phyloP scores from a whole-genome alignment of 768 basidiomycete genomes.

The Panellus pusillus region DNA sequence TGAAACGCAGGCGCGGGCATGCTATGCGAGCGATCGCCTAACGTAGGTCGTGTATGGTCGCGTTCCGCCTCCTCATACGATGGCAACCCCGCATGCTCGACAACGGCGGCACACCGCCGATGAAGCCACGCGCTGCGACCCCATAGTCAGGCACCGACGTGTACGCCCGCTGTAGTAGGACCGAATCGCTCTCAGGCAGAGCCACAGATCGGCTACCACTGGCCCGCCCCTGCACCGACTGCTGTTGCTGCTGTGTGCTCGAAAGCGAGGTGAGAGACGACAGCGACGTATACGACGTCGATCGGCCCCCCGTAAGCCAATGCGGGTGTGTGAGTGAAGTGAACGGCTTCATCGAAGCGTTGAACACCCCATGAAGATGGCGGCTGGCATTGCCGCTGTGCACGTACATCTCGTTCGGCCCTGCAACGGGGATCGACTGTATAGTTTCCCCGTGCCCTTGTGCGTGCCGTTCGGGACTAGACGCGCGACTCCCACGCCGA shows the following conservation, averaged over 20 bases:
- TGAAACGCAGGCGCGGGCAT: slow-evolving; percentile 1
- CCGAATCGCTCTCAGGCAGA: slow-evolving; percentile 21
- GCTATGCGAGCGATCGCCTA: slow-evolving; percentile 10
- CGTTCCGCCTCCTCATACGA: slow-evolving; percentile 75
- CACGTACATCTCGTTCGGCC: slow-evolving; percentile 48
- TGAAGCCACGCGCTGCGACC: slow-evolving; percentile 81
- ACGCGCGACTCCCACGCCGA: slow-evolving; percentile 45
- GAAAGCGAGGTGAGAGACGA: slow-evolving; percentile 1
- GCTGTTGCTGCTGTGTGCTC: slow-evolving; percentile 14
- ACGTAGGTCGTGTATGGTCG: no score
- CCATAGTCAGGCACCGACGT: slow-evolving; percentile 86
- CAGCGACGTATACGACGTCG: slow-evolving; percentile 30
- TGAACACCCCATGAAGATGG: slow-evolving; percentile 51
- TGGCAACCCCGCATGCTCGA: slow-evolving; percentile 75
- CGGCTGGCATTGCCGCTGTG: slow-evolving; percentile 54
- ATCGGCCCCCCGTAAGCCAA: slow-evolving; percentile 39
- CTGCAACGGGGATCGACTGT: slow-evolving; percentile 18
- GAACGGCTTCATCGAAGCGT: slow-evolving; percentile 64
- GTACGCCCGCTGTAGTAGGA: slow-evolving; percentile 59
- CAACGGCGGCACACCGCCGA: slow-evolving; percentile 89
- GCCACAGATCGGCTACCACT: slow-evolving; percentile 13
- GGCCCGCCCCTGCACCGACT: slow-evolving; percentile 13
- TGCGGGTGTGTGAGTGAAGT: slow-evolving; percentile 45
- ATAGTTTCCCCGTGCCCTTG: slow-evolving; percentile 1
- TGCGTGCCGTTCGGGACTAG: slow-evolving; percentile 54